Evolutionary conservation across 768 basidiomycete genomes (phyloP), one percentile per base, ranked within the genome.

Genomic region (Pholiota molesta): DNA sequence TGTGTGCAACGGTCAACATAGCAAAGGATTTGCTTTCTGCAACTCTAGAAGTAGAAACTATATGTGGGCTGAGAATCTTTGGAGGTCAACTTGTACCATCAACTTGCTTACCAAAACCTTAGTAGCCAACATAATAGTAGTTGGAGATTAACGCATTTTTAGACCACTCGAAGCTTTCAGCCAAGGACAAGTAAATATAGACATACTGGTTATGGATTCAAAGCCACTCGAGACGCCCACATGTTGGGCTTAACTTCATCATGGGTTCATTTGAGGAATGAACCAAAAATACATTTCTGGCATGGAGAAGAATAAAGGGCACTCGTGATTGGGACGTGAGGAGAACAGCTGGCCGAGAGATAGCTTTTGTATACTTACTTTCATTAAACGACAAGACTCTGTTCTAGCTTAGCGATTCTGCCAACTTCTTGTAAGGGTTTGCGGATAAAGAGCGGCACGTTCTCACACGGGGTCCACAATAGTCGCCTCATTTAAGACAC

Each of bases 391-490:
- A 49, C 10, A 19, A 8, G n/a, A n/a, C 9, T 5, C 5, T 44
- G n/a, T 44, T 26, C 21, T 49, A 49, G 47, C 23, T 49, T 23
- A 49, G 11, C 6, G 19, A n/a, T 44, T 44, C 42, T n/a, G 19
- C 17, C 13, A 49, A 49, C 21, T 26, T 49, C 19, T 5, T 49
- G 21, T 3, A 49, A 21, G 23, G 23, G 47, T 26, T 49, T 21
- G 47, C 47, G n/a, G 47, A 49, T 49, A 49, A 26, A 49, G 47
- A 49, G 47, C 47, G 47, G 47, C 47, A 9, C n/a, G 47, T 19
- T 49, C 47, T 10, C 47, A 49, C 47, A 49, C 47, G 23, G 47
- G 23, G 9, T 49, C 23, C 47, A 13, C 26, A 11, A 23, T 26
- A 49, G 47, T 21, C 14, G 23, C 19, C 47, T 21, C 21, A 49